These are phyloP conservation scores for Odonthalia washingtoniensis DNA, from an alignment of 31 red algal genomes.

Conservation along the genomic window DNA sequence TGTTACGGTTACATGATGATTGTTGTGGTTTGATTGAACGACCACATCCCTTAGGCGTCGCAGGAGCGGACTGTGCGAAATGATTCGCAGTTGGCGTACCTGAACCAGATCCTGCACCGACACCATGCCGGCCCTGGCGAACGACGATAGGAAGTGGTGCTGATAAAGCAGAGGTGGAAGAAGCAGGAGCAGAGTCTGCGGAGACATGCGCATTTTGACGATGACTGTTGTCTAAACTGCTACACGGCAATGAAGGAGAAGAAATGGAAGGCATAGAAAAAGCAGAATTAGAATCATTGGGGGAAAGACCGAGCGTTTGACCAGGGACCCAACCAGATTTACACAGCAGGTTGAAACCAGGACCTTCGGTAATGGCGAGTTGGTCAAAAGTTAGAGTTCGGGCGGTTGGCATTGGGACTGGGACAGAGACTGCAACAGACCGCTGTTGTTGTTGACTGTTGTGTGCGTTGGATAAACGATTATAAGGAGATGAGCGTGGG, in stretches of 20 bases:
- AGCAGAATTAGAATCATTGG: background rate
- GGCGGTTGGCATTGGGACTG: conserved; percentile 14
- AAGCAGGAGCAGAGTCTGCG: background rate
- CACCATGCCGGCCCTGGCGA: conserved; percentile 25
- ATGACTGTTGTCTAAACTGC: no score
- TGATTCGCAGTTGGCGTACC: background rate
- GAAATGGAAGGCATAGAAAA: background rate
- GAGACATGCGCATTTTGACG: background rate
- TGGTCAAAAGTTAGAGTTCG: conserved; percentile 35
- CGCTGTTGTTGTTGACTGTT: background rate
- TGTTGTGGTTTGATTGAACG: background rate
- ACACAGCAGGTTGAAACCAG: conserved; percentile 33
- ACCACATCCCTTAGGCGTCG: background rate
- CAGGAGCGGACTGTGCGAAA: background rate
- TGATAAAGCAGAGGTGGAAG: background rate
- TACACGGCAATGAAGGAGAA: background rate
- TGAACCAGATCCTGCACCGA: background rate
- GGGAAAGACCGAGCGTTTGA: conserved; percentile 5
- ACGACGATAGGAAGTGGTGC: conserved; percentile 44
- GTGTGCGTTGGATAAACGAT: background rate
- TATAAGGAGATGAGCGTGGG: background rate
- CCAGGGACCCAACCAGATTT: conserved; percentile 46
- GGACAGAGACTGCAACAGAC: background rate
- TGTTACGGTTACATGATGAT: background rate
- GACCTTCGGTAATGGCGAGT: conserved; percentile 19